Base-by-base conservation (phyloP, 768 basidiomycete species). In the Rhodosporidiobolus sp. region DNA sequence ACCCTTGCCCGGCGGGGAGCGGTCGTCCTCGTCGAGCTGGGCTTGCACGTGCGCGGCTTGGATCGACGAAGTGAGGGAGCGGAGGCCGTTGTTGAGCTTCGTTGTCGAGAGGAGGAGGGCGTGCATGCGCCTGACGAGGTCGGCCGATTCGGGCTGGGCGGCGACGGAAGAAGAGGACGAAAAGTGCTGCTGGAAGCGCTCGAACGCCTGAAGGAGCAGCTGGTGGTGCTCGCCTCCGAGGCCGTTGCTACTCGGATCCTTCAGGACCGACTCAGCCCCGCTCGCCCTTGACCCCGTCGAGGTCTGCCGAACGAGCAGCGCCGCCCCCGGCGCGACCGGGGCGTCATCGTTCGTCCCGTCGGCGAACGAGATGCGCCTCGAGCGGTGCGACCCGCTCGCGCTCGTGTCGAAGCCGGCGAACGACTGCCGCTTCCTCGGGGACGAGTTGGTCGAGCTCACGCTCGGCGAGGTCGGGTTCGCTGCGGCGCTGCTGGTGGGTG, bases 171-270 rank as follows among this genome's bases (percentile, higher is more conserved):
- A 45, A 9, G 45, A 7, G n/a, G 59, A 46, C 17, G 63, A 26
- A 52, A 76, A 74, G 48, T 74, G 63, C 32, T 50, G 52, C 20
- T 76, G 66, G 52, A 76, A 74, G 24, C 49, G 61, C 17, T 71
- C 69, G 11, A 74, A 67, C 7, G 72, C 72, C 10, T 66, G 48
- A 46, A 71, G 43, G 43, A 76, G 69, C 46, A 70, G 58, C 19
- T 59, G 57, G 63, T 74, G 72, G 55, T 73, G 76, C 3, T 62
- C 53, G 14, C 26, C 49, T 0, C 17, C 53, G 22, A 14, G 24
- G 20, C 20, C 24, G 8, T 54, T 20, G 28, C 59, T 9, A 19
- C 30, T 11, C 4, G 14, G n/a, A 46, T 26, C 17, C 46, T n/a
- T 11, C 11, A 69, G 26, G 20, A 20, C 28, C 11, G 54, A 35